Percentiles rank a stretch among this genome's conserved stretches.
Conservation (phyloP, 768 basidiomycete species). For the Heimioporus sp. region DNA sequence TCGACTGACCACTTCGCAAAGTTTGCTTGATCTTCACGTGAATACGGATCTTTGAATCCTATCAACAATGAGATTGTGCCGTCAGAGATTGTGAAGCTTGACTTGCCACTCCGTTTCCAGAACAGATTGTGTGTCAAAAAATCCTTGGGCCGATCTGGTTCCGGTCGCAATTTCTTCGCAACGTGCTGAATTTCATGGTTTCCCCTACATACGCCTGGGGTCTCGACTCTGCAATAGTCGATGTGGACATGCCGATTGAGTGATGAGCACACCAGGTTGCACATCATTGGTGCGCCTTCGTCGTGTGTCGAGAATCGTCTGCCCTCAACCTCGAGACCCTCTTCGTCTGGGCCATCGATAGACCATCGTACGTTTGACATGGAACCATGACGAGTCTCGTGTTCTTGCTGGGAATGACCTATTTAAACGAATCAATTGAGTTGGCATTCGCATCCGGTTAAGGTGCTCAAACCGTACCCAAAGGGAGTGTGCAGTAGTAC, state of each 20-base stretch:
- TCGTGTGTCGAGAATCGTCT: constrained; percentile 50
- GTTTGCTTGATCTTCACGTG: constrained; percentile 49
- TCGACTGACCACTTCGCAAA: constrained; percentile 51
- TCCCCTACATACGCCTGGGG: constrained; percentile 32
- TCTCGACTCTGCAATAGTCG: constrained; percentile 49
- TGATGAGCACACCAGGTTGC: constrained; percentile 49
- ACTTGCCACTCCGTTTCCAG: constrained; percentile 55
- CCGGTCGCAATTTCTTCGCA: constrained; percentile 36
- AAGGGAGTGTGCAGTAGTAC: constrained; percentile 55
- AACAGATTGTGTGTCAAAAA: constrained; percentile 52
- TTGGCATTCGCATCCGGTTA: not conserved
- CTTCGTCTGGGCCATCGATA: constrained; percentile 49
- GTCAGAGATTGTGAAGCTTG: not conserved
- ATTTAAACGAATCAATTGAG: not conserved
- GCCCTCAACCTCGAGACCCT: constrained; percentile 48
- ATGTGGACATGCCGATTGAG: constrained; percentile 56
- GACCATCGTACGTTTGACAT: constrained; percentile 58
- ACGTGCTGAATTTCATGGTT: constrained; percentile 48
- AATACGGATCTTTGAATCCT: constrained; percentile 67
- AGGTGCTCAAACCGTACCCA: constrained; percentile 34
- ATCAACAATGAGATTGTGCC: not conserved
- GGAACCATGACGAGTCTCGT: constrained; percentile 60
- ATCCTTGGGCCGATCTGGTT: constrained; percentile 49
- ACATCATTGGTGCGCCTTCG: constrained; percentile 62
- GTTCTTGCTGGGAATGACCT: constrained; percentile 58